Evolutionary conservation across 2,329 filamentous ascomycete species (phyloP), one percentile per base, ranked within the genome.

Genomic region (Colletotrichum magnum): DNA sequence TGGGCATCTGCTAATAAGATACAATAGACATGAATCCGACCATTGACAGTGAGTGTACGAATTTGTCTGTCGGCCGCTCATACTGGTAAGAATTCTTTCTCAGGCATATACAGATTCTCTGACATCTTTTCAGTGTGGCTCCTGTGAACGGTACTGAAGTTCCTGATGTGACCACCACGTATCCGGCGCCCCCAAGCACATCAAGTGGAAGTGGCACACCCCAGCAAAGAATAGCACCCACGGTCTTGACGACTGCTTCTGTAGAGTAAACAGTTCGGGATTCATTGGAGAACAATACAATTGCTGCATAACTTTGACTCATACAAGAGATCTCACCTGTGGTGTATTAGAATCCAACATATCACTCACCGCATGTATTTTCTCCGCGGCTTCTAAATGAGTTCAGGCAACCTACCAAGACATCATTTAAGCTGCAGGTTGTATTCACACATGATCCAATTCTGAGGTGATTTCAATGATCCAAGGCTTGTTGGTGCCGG

Each of bases 1-100:
- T 16, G n/a, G 45, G 15, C n/a, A 28, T 28, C 0, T 54, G 24
- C 32, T 28, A 3, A 54, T 12, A 54, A 54, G 51, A 32, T n/a
- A 18, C 24, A 7, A 24, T 54, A 54, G 51, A 54, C 32, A 28
- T 54, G 51, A 54, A 54, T n/a, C 51, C 51, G 24, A 54, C 51
- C 32, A 54, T 54, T 32, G 51, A 54, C 51, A 28, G 24, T 4
- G 51, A 54, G 5, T 54, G 51, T 6, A 28, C 51, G 16, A 54
- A 54, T 54, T 15, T 54, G 51, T 13, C 51, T 10, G 32, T 54
- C 18, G 51, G 51, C 24, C 5, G 51, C 3, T 28, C 51, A 6
- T 54, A 54, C 51, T 54, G 51, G 51, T 54, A 28, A 54, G 24
- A 28, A 18, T 13, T 5, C 12, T 26, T 16, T 51, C 47, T 16